These are phyloP conservation scores for Sergeia podlipaevii DNA, from an alignment of 208 protist species.

Conservation along the genomic window DNA sequence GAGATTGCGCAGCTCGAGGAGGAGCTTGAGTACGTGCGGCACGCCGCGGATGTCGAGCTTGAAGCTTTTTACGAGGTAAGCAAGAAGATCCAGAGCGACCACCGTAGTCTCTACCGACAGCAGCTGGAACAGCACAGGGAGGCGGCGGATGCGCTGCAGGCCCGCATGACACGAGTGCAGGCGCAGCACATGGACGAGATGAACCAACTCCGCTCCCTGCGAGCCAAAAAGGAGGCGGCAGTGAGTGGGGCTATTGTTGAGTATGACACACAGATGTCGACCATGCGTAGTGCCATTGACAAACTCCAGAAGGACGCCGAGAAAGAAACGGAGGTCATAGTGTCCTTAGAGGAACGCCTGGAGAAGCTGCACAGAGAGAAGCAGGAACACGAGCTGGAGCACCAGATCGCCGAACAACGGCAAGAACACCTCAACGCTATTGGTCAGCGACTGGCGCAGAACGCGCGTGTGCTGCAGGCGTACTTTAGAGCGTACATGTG, in stretches of 20 bases:
- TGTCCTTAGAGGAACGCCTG: conserved; percentile 59
- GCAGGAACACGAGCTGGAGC: conserved; percentile 69
- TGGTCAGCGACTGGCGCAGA: conserved; percentile 24
- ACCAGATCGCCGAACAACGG: conserved; percentile 57
- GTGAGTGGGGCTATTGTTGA: conserved; percentile 81
- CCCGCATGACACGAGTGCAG: conserved; percentile 28
- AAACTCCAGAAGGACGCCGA: conserved; percentile 73
- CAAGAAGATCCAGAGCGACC: conserved; percentile 44
- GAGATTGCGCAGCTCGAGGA: conserved; percentile 66
- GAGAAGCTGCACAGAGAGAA: conserved; percentile 44
- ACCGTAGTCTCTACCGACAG: conserved; percentile 29
- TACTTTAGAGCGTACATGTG: conserved; percentile 73
- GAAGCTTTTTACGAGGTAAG: conserved; percentile 56
- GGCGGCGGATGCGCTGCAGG: conserved; percentile 34
- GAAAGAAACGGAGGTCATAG: conserved; percentile 65
- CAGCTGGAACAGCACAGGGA: conserved; percentile 49
- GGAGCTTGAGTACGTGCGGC: conserved; percentile 68
- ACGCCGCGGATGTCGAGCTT: conserved; percentile 69
- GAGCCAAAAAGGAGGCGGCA: conserved; percentile 75
- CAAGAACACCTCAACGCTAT: conserved; percentile 61
- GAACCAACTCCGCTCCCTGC: conserved; percentile 50
- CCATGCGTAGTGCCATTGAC: conserved; percentile 25
- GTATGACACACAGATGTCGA: conserved; percentile 72
- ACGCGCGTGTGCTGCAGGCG: conserved; percentile 76
- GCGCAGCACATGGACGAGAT: conserved; percentile 49